phyloP scores from a whole-genome alignment of 129 eudicot species.

The Flaveria ramosissima region DNA sequence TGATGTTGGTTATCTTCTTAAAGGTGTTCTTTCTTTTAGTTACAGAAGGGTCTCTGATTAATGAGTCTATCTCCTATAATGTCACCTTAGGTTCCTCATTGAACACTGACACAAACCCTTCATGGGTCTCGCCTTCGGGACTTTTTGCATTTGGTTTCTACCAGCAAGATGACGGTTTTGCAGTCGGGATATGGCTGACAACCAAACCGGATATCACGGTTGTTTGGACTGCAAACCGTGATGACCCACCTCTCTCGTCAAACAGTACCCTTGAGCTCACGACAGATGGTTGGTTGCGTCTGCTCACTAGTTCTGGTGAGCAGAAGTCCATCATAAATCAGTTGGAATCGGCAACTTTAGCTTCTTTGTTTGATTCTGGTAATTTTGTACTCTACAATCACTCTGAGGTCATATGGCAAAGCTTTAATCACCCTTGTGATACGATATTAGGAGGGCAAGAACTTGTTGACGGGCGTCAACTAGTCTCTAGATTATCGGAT shows the following conservation, averaged over 20 bases:
- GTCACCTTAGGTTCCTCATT: constrained; percentile 35
- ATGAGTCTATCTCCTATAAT: not conserved
- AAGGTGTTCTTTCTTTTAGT: constrained; percentile 17
- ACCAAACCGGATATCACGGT: constrained; percentile 25
- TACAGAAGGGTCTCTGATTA: constrained; percentile 20
- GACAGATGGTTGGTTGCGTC: constrained; percentile 16
- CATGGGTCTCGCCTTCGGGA: constrained; percentile 42
- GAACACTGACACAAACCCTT: constrained; percentile 21
- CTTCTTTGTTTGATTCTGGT: constrained; percentile 37
- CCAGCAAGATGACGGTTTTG: constrained; percentile 31
- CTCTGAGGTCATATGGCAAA: constrained; percentile 25
- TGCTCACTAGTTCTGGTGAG: not conserved
- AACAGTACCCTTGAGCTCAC: constrained; percentile 28
- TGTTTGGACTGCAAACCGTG: constrained; percentile 46
- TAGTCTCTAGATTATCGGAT: constrained; percentile 29
- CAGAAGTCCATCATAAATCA: not conserved
- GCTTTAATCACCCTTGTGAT: constrained; percentile 31
- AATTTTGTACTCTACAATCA: constrained; percentile 30
- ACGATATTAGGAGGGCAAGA: constrained; percentile 41
- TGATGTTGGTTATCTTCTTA: constrained; percentile 17
- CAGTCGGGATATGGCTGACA: constrained; percentile 41
- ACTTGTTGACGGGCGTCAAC: not conserved
- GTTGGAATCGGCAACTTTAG: not conserved
- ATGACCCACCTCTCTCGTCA: constrained; percentile 35
- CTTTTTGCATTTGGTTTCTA: constrained; percentile 45